Conservation (phyloP, 495 filamentous ascomycete genomes). For the Cenococcum geophilum region DNA sequence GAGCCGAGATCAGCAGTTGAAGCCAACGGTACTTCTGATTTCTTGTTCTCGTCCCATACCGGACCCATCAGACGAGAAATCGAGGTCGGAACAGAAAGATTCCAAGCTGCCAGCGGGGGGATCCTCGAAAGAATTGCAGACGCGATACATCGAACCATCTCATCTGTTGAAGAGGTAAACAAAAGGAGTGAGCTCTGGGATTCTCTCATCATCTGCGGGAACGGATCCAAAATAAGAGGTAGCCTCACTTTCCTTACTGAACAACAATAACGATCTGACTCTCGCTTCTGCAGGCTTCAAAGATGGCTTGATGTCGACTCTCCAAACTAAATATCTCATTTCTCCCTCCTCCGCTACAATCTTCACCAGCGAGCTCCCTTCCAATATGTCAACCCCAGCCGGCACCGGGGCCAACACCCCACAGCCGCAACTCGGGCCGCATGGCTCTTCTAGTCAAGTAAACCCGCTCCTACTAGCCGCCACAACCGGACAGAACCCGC, state of each 20-base stretch:
- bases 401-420: slow-evolving; percentile 92
- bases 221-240: slow-evolving; percentile 79
- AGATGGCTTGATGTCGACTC: slow-evolving; percentile 72
- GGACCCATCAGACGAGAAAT: slow-evolving; percentile 58
- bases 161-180: slow-evolving; percentile 67
- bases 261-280: neutral
- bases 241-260: slow-evolving; percentile 12
- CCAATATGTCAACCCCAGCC: slow-evolving; percentile 78
- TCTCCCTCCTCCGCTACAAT: slow-evolving; percentile 88
- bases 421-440: slow-evolving; percentile 52
- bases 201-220: slow-evolving; percentile 77
- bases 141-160: slow-evolving; percentile 73
- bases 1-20: slow-evolving; percentile 26
- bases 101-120: slow-evolving; percentile 66
- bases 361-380: slow-evolving; percentile 92
- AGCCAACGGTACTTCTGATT: slow-evolving; percentile 23
- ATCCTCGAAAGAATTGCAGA: slow-evolving; percentile 76
- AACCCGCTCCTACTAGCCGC: slow-evolving; percentile 92
- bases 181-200: slow-evolving; percentile 87
- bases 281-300: slow-evolving; percentile 55
- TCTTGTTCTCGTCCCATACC: slow-evolving; percentile 37
- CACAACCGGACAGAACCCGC: slow-evolving; percentile 57
- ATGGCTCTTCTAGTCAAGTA: slow-evolving; percentile 50
- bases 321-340: slow-evolving; percentile 77
- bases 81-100: slow-evolving; percentile 82